A percentile compares a stretch with the other conserved stretches of the same genome.
Conservation (phyloP, 176 grass and related monocot genomes). For the Oryza officinalis region DNA sequence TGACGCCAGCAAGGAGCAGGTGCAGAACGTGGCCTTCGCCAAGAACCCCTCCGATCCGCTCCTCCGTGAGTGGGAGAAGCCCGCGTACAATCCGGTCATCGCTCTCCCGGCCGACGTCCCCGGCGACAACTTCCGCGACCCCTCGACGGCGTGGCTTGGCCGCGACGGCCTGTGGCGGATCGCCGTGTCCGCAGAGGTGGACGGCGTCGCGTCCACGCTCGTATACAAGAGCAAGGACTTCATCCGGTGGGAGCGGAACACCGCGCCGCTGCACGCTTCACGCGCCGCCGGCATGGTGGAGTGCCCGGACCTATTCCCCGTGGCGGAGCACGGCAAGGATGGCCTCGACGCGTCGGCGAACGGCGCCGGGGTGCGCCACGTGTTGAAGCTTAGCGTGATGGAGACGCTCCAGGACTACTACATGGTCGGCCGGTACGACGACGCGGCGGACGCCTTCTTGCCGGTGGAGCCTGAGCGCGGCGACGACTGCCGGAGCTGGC, state of each 20-base stretch:
- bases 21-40: conserved; percentile 21
- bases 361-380: background rate
- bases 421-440: background rate
- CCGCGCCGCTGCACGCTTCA: conserved; percentile 5
- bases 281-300: background rate
- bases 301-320: background rate
- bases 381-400: conserved; percentile 17
- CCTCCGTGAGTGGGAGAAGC: conserved; percentile 30
- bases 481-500: background rate
- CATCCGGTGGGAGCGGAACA: background rate
- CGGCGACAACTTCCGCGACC: conserved; percentile 19
- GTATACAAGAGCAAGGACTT: conserved; percentile 25
- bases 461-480: background rate
- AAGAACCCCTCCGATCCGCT: conserved; percentile 14
- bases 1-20: conserved; percentile 1
- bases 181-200: background rate
- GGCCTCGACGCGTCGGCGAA: background rate
- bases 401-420: conserved; percentile 2
- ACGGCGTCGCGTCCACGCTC: background rate
- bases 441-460: background rate
- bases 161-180: background rate
- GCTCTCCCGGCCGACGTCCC: background rate
- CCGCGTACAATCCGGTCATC: background rate
- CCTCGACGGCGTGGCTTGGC: background rate
- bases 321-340: background rate